Evolutionary conservation across 768 basidiomycete genomes (phyloP).

Genomic region (Mycena vitilis): DNA sequence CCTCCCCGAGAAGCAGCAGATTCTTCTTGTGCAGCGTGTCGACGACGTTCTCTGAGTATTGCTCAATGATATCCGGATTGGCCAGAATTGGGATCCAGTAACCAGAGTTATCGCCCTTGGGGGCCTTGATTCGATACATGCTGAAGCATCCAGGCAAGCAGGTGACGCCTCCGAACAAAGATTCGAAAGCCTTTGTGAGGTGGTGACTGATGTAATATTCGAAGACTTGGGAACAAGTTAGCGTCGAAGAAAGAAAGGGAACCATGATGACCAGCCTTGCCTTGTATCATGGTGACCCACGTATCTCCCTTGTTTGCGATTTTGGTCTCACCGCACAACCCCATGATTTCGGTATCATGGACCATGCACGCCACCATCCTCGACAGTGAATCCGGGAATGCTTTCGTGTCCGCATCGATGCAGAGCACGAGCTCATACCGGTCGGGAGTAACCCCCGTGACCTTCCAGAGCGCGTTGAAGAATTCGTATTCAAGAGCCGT

Average conservation of each 20-base stretch:
- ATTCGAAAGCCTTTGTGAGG: constrained; percentile 98
- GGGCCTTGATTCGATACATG: constrained; percentile 99
- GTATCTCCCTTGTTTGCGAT: constrained; percentile 99
- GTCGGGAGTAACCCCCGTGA: constrained; percentile 95
- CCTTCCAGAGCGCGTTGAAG: constrained; percentile 97
- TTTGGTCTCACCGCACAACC: constrained; percentile 99
- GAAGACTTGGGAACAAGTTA: constrained; percentile 73
- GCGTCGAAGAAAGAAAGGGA: constrained; percentile 6
- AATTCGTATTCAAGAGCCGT: constrained; percentile 99
- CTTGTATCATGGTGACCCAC: constrained; percentile 99
- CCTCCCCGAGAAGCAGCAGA: constrained; percentile 94
- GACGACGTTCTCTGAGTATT: constrained; percentile 99
- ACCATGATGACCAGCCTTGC: constrained; percentile 76
- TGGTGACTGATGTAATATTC: constrained; percentile 99
- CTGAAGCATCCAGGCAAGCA: constrained; percentile 99
- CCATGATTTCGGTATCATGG: constrained; percentile 98
- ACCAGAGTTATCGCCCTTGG: constrained; percentile 90
- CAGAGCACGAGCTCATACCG: constrained; percentile 95
- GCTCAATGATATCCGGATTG: constrained; percentile 98
- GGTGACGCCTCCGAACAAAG: constrained; percentile 99
- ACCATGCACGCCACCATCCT: constrained; percentile 98
- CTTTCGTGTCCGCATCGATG: constrained; percentile 98
- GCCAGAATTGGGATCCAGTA: constrained; percentile 99
- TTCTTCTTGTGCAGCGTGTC: constrained; percentile 99
- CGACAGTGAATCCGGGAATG: constrained; percentile 97